Conservation (phyloP, 2,329 filamentous ascomycete species). For the Colletotrichum tropicale region DNA sequence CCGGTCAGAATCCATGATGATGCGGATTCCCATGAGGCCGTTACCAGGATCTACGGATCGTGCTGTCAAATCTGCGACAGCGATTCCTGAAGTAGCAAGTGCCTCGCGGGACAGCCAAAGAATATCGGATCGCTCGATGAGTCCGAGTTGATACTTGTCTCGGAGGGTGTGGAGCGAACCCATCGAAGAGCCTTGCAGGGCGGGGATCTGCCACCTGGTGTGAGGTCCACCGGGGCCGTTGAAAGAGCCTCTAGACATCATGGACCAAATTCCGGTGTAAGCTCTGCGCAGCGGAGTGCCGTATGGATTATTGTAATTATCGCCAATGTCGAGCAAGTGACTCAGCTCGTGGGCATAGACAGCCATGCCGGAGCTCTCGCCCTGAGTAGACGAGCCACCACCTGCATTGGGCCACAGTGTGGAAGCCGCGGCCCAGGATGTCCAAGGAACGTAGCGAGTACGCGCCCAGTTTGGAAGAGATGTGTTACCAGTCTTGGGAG, state of each 20-base stretch:
- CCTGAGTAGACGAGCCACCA: conserved; percentile 56
- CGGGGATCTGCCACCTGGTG: conserved; percentile 56
- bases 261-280: conserved; percentile 57
- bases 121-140: conserved; percentile 46
- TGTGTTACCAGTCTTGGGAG: conserved; percentile 39
- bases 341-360: conserved; percentile 59
- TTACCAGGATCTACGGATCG: conserved; percentile 46
- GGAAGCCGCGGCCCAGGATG: conserved; percentile 55
- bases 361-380: conserved; percentile 56
- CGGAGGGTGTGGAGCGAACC: conserved; percentile 58
- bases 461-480: conserved; percentile 47
- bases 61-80: conserved; percentile 49
- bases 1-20: conserved; percentile 48
- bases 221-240: conserved; percentile 59
- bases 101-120: conserved; percentile 48
- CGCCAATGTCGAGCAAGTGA: conserved; percentile 55
- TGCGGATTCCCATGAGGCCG: conserved; percentile 49
- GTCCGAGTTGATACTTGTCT: conserved; percentile 56
- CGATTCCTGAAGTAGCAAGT: conserved; percentile 46
- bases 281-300: conserved; percentile 46
- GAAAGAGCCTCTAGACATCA: conserved; percentile 57
- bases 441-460: conserved; percentile 59
- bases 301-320: conserved; percentile 62
- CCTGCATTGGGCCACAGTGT: conserved; percentile 60
- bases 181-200: conserved; percentile 50